Conservation (phyloP, 2,329 filamentous ascomycete species). For the Pleoardoris graminearum region DNA sequence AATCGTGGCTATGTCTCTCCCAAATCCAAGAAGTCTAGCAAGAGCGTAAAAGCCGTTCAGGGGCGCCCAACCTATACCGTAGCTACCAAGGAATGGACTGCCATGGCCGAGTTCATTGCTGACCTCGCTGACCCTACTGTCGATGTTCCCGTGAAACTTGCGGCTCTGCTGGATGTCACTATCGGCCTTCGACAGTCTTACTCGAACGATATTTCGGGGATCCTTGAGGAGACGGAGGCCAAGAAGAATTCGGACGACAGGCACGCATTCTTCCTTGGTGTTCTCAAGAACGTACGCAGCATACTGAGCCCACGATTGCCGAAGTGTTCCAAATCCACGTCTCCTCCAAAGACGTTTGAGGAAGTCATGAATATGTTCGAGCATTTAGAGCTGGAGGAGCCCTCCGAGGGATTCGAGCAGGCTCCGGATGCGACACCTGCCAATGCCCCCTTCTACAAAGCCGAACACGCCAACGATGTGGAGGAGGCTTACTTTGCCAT, state of each 20-base stretch:
- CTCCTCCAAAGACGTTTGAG: background rate
- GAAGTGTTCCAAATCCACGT: background rate
- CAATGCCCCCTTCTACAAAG: conserved; percentile 8
- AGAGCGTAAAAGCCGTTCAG: background rate
- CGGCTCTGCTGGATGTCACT: conserved; percentile 41
- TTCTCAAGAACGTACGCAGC: conserved; percentile 43
- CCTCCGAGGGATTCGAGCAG: conserved; percentile 44
- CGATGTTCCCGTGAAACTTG: conserved; percentile 36
- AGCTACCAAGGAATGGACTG: conserved; percentile 45
- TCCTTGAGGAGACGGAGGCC: conserved; percentile 18
- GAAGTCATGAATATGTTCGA: conserved; percentile 42
- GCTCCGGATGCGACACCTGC: conserved; percentile 27
- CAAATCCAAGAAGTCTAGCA: conserved; percentile 2
- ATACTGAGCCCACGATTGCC: conserved; percentile 21
- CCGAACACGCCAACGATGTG: conserved; percentile 6
- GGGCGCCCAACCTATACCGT: conserved; percentile 38
- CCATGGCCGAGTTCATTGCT: conserved; percentile 46
- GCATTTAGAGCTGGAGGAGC: conserved; percentile 43
- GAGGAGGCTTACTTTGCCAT: conserved; percentile 17
- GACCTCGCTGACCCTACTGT: conserved; percentile 23
- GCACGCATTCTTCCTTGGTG: conserved; percentile 42
- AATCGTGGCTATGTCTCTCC: background rate
- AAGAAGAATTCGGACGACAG: conserved; percentile 25
- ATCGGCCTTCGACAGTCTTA: conserved; percentile 44
- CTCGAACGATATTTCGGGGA: conserved; percentile 7